Base-by-base conservation (phyloP, 306 rosid genomes). In the Crataegus laevigata region DNA sequence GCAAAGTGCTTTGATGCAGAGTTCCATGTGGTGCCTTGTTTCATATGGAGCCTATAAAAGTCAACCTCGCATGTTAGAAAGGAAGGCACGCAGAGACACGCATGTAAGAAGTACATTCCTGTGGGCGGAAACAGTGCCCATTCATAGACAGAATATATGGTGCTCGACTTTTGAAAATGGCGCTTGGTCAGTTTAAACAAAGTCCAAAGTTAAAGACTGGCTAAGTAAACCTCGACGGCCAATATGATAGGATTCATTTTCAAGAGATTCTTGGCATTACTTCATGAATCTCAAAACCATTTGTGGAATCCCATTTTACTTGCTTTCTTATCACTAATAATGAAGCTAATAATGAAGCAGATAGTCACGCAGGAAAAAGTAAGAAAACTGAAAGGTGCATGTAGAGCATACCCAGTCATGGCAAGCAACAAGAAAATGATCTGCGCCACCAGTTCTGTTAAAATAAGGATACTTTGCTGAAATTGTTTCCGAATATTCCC, bases 11-110 rank as follows among this genome's bases (percentile, higher is more conserved):
- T 91, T 94, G 72, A 91, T 86, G 88, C 96, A 91, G 85, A 79
- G 89, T 75, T 94, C 98, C 98, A 94, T 91, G 63, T 94, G 98
- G 88, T 91, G 98, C 86, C 97, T 91, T 71, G 96, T 90, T 82
- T 91, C 97, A 25, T 94, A 94, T 30, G 98, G 96, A 79, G 98
- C 97, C 98, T 91, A 79, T 50, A 81, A 71, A 22, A 82, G 13
- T 75, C 30, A 69, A 38, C 50, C 32, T 29, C 71, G 69, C 68
- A 50, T 51, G 64, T 72, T 32, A 80, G 50, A 38, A 12, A 52
- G 72, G n/a, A 38, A 29, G 28, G 36, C n/a, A 36, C 12, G 58
- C 51, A 65, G 66, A 75, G 59, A 73, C 22, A 19, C 6, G 34
- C 68, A 62, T n/a, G 43, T 22, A 21, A 4, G 78, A 68, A 67